Base-by-base conservation (phyloP, 1,139 yeast genomes). In the Candida tropicalis region DNA sequence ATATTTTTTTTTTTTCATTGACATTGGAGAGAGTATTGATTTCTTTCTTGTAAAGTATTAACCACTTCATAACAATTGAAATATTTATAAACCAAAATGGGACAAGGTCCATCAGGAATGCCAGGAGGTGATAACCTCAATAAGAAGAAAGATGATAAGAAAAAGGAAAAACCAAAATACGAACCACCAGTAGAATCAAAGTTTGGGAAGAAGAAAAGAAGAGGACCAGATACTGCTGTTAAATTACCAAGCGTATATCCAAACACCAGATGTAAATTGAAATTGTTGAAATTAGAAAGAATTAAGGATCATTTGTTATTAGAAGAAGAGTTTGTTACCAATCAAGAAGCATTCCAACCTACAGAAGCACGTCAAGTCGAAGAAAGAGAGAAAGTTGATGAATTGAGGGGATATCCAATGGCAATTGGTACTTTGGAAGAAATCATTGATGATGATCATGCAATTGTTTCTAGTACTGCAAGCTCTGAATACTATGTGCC, bases 131-230 rank as follows among this genome's bases (percentile, higher is more conserved):
- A 75, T 52, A 62, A 62, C 52, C 55, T 61, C 57, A 83, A 82
- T 58, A 84, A 82, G 64, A 83, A 82, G 72, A 84, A 83, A 66
- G 84, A 82, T 56, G 86, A 83, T 65, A 82, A 82, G 65, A 85
- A 88, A 79, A 82, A 84, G 53, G 88, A 85, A 51, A 86, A 85
- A 65, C 97, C 97, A 57, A 90, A 89, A 70, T 93, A 91, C 65
- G 99, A 95, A 66, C 99, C 99, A 31, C 99, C 99, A 16, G 98
- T 93, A 49, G 96, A 93, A 65, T 85, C 97, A 13, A 83, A 91
- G 55, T 86, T 88, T 58, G 96, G 96, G 48, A 87, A 85, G 70
- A 88, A 86, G 75, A 86, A 85, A 73, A 82, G 95, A 75, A 85
- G 83, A 71, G 97, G 97, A 9, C 96, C 96, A 22, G 97, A 90